These are phyloP conservation scores for Tulasnella sp. DNA, from an alignment of 768 basidiomycete species.

Conservation along the genomic window DNA sequence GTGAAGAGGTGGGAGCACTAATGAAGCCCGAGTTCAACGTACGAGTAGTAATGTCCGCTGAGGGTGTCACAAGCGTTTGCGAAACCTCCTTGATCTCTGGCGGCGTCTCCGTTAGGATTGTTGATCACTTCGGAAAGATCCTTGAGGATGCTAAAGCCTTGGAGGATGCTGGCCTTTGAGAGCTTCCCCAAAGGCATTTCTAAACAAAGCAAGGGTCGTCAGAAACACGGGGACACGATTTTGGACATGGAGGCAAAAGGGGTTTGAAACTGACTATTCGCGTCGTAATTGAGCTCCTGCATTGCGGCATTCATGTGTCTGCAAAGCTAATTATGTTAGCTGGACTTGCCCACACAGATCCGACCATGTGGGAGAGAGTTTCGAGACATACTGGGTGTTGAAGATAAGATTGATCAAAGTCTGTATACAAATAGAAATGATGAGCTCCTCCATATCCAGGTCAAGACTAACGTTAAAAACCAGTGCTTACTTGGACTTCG, in stretches of 20 bases:
- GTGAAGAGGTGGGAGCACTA: background rate
- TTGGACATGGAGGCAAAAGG: background rate
- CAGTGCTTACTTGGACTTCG: slow-evolving; percentile 28
- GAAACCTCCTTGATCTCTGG: slow-evolving; percentile 31
- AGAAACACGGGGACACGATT: background rate
- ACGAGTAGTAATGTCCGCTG: slow-evolving; percentile 48
- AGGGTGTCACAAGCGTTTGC: slow-evolving; percentile 34
- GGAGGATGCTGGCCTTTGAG: slow-evolving; percentile 47
- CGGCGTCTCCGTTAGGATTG: slow-evolving; percentile 33
- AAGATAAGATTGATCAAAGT: slow-evolving; percentile 19
- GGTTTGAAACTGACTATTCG: slow-evolving; percentile 36
- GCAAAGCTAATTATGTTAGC: background rate
- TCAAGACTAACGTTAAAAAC: background rate
- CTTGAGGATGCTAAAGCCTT: slow-evolving; percentile 49
- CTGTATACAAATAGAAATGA: background rate
- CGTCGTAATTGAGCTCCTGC: slow-evolving; percentile 56
- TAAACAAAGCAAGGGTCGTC: background rate
- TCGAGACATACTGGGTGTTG: slow-evolving; percentile 29
- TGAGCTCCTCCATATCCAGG: background rate
- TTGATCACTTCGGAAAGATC: slow-evolving; percentile 42
- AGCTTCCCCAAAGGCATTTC: slow-evolving; percentile 51
- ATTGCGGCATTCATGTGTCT: slow-evolving; percentile 44
- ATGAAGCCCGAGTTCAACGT: slow-evolving; percentile 18
- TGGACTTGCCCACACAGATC: background rate
- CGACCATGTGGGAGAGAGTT: background rate